phyloP scores from a whole-genome alignment of 169 alveolate genomes.

The Cyclospora cayetanensis region DNA sequence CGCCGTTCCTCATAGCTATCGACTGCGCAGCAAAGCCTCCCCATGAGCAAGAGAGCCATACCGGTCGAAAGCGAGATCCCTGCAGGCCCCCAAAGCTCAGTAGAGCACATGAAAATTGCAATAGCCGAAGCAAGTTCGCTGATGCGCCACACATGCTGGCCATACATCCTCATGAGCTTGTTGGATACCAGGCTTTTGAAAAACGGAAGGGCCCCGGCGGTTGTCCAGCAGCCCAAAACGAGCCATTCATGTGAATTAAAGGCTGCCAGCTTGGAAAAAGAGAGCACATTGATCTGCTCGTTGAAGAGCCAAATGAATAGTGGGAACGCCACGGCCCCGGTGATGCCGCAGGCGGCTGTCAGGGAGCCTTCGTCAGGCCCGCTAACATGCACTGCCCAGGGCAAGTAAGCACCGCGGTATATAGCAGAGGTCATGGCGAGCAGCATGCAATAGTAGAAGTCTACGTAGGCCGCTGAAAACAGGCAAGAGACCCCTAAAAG shows the following conservation, averaged over 20 bases:
- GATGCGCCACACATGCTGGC: conserved; percentile 65
- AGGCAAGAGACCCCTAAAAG: conserved; percentile 33
- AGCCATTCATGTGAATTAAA: conserved; percentile 26
- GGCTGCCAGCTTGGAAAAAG: neutral
- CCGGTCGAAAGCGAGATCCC: conserved; percentile 44
- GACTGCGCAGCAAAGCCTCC: conserved; percentile 56
- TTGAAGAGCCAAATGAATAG: neutral
- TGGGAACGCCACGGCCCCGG: conserved; percentile 43
- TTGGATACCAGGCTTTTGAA: conserved; percentile 42
- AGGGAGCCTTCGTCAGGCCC: conserved; percentile 40
- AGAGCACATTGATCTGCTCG: neutral
- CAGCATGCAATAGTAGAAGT: conserved; percentile 31
- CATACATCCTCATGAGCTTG: conserved; percentile 51
- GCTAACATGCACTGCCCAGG: conserved; percentile 31
- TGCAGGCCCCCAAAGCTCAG: conserved; percentile 8
- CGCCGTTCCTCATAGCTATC: conserved; percentile 48
- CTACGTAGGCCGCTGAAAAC: neutral
- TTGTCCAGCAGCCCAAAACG: conserved; percentile 61
- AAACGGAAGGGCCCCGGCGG: conserved; percentile 55
- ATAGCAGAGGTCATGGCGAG: neutral
- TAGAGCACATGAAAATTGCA: conserved; percentile 18
- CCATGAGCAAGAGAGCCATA: conserved; percentile 3
- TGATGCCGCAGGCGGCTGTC: conserved; percentile 42
- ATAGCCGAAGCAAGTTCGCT: conserved; percentile 40
- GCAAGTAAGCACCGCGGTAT: conserved; percentile 33